A percentile compares a stretch with the other conserved stretches of the same genome.
Conservation (phyloP, 257 asterid genomes). For the Ligustrum vulgare region DNA sequence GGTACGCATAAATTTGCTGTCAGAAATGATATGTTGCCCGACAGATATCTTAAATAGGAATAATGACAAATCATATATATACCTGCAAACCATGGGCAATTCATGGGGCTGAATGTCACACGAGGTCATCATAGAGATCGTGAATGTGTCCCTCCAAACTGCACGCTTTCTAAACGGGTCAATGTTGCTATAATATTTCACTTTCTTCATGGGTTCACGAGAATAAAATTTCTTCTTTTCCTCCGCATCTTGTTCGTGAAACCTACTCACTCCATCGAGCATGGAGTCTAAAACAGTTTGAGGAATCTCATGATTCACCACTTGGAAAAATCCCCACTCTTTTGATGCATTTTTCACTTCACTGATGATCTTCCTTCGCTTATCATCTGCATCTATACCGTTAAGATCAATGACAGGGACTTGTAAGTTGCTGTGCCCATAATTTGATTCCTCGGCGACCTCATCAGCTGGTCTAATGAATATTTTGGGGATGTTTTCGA, state of each 20-base stretch:
- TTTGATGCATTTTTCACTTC: conserved; percentile 16
- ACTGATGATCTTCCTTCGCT: not conserved
- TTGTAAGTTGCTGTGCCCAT: not conserved
- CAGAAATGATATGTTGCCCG: too few relatives aligned
- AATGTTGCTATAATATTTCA: too few relatives aligned
- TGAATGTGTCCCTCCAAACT: too few relatives aligned
- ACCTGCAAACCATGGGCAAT: too few relatives aligned
- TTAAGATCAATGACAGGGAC: conserved; percentile 22
- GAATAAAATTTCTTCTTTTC: not conserved
- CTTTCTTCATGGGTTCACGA: not conserved
- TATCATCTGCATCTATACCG: not conserved
- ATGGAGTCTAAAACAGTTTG: not conserved
- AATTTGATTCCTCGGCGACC: not conserved
- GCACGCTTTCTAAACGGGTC: too few relatives aligned
- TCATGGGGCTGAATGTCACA: too few relatives aligned
- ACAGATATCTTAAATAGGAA: too few relatives aligned
- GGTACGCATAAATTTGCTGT: too few relatives aligned
- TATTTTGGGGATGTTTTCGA: conserved; percentile 16
- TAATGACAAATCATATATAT: too few relatives aligned
- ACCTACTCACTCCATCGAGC: not conserved
- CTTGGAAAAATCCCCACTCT: not conserved
- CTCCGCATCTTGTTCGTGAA: not conserved
- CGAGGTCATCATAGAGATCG: too few relatives aligned
- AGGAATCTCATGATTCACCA: not conserved
- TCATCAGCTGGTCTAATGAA: conserved; percentile 12